Base-by-base conservation (phyloP, 1,284 basidiomycete genomes). In the Irpex sp. region DNA sequence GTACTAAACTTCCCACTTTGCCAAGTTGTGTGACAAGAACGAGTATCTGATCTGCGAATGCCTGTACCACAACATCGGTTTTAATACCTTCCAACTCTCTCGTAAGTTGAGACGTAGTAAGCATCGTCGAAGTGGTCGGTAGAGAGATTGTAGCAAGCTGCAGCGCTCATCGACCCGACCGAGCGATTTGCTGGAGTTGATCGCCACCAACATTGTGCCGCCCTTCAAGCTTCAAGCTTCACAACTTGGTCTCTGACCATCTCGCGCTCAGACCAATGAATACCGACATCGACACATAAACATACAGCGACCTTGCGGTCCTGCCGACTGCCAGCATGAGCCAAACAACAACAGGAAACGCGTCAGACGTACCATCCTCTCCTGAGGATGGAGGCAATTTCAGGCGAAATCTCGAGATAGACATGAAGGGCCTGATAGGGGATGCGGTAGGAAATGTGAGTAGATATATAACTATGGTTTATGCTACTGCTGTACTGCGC, bases 21-120 rank as follows among this genome's bases (percentile, higher is more conserved):
- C 92, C 92, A 60, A 92, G 69, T 75, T 97, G 95, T 1, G 94
- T 94, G 59, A 97, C 81, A 33, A 96, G 78, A 17, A 97, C 86
- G 19, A 97, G 77, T 7, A 88, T 78, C 46, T 93, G 83, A 76
- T 97, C 95, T 58, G 85, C 84, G 72, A 87, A 97, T 0, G 79
- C 77, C 69, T 96, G 93, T 1, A 96, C 73, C 36, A 95, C 66
- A 13, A 96, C 76, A 63, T 95, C 89, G 1, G 93, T 97, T 5
- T 75, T 74, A 17, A 81, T 72, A 13, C 85, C 90, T 58, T 84
- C 74, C 8, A 95, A 71, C 0, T 72, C 62, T 69, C 82, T 74
- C 55, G 81, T 70, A 65, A 80, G 71, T 70, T 83, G 81, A 15
- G 69, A 63, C 6, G 70, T 65, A 21, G 70, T 66, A 8, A 70